These are phyloP conservation scores for Suillus ampliporus DNA, from an alignment of 768 basidiomycete species.

Conservation along the genomic window DNA sequence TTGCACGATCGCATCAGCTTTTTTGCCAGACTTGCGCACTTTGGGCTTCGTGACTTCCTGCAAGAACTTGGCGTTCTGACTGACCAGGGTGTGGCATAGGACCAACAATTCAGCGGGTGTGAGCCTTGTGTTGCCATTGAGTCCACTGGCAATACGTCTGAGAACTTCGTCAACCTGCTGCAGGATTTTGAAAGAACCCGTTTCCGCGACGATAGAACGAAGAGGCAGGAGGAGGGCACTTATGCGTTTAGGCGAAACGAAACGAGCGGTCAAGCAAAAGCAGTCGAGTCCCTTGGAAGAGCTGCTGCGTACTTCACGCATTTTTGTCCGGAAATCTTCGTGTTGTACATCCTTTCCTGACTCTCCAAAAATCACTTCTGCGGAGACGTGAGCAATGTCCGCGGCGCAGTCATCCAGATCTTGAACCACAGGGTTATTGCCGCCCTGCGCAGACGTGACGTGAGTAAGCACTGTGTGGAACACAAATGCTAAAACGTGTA, in stretches of 20 bases:
- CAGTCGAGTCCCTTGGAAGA: conserved; percentile 86
- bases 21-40: conserved; percentile 41
- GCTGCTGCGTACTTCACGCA: conserved; percentile 88
- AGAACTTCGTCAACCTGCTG: conserved; percentile 88
- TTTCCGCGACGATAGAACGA: conserved; percentile 84
- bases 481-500: conserved; percentile 89
- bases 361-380: conserved; percentile 93
- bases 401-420: conserved; percentile 78
- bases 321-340: conserved; percentile 93
- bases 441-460: conserved; percentile 63
- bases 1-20: conserved; percentile 74
- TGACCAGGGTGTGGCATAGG: conserved; percentile 89
- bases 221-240: conserved; percentile 79
- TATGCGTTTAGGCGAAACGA: conserved; percentile 78
- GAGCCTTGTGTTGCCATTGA: conserved; percentile 83
- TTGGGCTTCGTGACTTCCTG: conserved; percentile 54
- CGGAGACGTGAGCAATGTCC: conserved; percentile 80
- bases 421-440: conserved; percentile 54
- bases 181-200: conserved; percentile 80
- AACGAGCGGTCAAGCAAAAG: conserved; percentile 79
- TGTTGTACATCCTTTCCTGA: conserved; percentile 87
- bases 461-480: conserved; percentile 84
- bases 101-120: conserved; percentile 72
- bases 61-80: conserved; percentile 88
- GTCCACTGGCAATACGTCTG: conserved; percentile 78